These are phyloP conservation scores for Spathaspora passalidarum DNA, from an alignment of 805 yeast species.

Conservation along the genomic window DNA sequence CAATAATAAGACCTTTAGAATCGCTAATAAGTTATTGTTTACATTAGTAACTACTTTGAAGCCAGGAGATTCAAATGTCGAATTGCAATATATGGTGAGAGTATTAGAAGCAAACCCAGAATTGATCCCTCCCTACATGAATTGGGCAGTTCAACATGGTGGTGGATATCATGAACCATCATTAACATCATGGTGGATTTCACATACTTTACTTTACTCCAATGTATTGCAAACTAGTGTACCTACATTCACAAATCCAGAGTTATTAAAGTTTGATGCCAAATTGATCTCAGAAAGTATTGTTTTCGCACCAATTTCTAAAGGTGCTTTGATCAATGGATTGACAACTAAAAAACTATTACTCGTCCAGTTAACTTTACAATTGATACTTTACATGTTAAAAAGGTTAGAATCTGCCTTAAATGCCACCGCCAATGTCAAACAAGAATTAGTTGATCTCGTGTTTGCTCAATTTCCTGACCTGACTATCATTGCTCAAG, in stretches of 20 bases:
- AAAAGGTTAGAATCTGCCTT: constrained; percentile 42
- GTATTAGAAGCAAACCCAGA: constrained; percentile 62
- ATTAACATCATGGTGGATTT: constrained; percentile 77
- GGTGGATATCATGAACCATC: constrained; percentile 79
- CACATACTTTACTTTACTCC: constrained; percentile 61
- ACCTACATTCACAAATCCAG: constrained; percentile 31
- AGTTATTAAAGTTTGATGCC: constrained; percentile 7
- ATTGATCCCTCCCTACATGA: constrained; percentile 66
- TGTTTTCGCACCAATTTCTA: constrained; percentile 63
- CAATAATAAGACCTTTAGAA: constrained; percentile 51
- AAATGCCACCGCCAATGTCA: constrained; percentile 9
- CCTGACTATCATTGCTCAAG: constrained; percentile 38
- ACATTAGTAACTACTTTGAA: constrained; percentile 62
- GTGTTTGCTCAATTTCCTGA: constrained; percentile 47
- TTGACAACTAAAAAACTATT: constrained; percentile 44
- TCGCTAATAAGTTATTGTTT: constrained; percentile 67
- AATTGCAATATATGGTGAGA: constrained; percentile 50
- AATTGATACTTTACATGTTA: constrained; percentile 52
- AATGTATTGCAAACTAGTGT: constrained; percentile 57
- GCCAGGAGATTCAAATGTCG: constrained; percentile 76
- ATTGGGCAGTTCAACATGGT: constrained; percentile 49
- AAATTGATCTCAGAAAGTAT: constrained; percentile 50
- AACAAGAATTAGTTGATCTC: constrained; percentile 24
- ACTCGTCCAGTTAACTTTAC: constrained; percentile 62
- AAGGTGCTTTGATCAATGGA: constrained; percentile 55